Conservation (phyloP, 2,329 filamentous ascomycete genomes). For the Beauveria caledonica region DNA sequence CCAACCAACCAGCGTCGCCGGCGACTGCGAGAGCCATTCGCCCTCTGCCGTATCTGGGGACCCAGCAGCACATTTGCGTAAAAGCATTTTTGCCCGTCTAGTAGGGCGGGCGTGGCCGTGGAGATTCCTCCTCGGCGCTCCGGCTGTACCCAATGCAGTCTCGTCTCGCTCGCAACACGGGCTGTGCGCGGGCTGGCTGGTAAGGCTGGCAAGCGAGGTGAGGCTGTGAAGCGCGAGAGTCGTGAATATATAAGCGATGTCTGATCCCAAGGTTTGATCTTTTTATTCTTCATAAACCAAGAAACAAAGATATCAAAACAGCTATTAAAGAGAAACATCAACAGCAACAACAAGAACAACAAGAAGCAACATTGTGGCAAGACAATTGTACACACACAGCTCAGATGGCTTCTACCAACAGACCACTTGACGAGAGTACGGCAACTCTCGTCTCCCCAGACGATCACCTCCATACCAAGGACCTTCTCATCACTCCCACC, state of each 20-base stretch:
- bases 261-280: neutral
- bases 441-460: conserved; percentile 3
- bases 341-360: no score
- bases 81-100: neutral
- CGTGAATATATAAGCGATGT: neutral
- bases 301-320: neutral
- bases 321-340: neutral
- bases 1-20: no score
- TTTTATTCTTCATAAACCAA: neutral
- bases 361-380: neutral
- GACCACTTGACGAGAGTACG: neutral
- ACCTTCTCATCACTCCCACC: neutral
- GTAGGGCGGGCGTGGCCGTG: neutral
- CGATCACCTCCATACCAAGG: neutral
- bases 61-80: neutral
- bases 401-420: neutral
- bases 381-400: neutral
- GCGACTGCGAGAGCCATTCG: no score
- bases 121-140: neutral
- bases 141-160: neutral
- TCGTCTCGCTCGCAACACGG: neutral
- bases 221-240: neutral
- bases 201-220: neutral
- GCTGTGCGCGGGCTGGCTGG: neutral
- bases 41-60: neutral